These are phyloP conservation scores for Trifolium dubium DNA, from an alignment of 306 rosid genomes.

Conservation along the genomic window DNA sequence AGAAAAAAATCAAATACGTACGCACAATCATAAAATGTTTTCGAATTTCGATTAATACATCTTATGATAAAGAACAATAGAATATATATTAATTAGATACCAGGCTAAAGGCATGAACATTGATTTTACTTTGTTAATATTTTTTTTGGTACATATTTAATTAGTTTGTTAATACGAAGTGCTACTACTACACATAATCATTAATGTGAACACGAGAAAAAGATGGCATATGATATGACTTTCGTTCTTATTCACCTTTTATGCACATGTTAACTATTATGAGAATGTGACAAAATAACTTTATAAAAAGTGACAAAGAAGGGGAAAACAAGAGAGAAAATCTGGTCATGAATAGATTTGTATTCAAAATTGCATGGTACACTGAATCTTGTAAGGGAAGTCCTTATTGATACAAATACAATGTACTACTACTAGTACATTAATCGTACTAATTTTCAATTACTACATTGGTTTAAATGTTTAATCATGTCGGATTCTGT, in stretches of 20 bases:
- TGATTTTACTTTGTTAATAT: not conserved
- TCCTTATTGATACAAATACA: conserved; percentile 35
- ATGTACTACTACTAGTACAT: conserved; percentile 2
- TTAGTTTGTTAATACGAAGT: too few species aligned
- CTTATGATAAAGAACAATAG: too few species aligned
- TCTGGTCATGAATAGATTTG: not conserved
- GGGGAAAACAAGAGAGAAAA: not conserved
- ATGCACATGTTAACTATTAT: not conserved
- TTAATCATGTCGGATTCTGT: conserved; percentile 41
- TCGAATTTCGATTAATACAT: too few species aligned
- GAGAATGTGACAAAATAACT: not conserved
- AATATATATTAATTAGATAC: not conserved
- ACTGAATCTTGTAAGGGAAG: conserved; percentile 42
- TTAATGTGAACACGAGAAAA: conserved; percentile 1
- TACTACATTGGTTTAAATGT: not conserved
- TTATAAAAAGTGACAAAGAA: not conserved
- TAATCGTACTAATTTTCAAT: conserved; percentile 13
- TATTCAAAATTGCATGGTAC: conserved; percentile 1
- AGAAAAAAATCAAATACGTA: too few species aligned
- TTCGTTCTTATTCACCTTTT: not conserved
- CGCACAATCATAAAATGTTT: too few species aligned
- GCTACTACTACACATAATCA: too few species aligned
- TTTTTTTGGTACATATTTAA: too few species aligned
- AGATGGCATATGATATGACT: not conserved
- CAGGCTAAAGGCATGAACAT: not conserved